Base-by-base conservation (phyloP, 2,329 filamentous ascomycete species). In the Cladosporium sphaerospermum region DNA sequence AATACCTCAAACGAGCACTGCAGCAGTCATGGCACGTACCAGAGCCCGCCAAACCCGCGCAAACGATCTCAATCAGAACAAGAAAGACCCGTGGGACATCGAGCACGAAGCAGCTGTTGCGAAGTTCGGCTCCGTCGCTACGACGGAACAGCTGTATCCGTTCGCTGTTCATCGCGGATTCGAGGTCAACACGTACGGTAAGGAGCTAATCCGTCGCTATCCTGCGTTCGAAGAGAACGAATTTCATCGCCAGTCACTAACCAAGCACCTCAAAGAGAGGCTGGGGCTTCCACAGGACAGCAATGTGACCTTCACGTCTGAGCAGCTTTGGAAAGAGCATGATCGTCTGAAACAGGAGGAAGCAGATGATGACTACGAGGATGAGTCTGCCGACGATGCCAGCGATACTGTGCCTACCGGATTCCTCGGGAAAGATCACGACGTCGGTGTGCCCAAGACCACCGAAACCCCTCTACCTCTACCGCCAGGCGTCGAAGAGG, bases 41-140 rank as follows among this genome's bases (percentile, higher is more conserved):
- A 46, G 37, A 13, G n/a, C 44, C 3, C 32, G 23, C 9, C 6
- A 5, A 3, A 33, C 13, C n/a, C 47, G 5, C 28, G 5, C 31
- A 8, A 37, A 13, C 34, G 9, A 11, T 11, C 10, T 18, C n/a
- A 2, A 13, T 39, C 31, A 28, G 6, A 7, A 23, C 39, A 28
- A n/a, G 31, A 50, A 36, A 34, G 39, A 50, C 16, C 47, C 47
- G 5, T 50, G 47, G 47, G 47, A 50, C 8, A 34, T 42, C 39
- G 47, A 50, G 18, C 31, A 34, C 39, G 31, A 34, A 18, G 10
- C 19, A 13, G 23, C 34, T 11, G n/a, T 50, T 9, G 16, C 8
- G 4, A 43, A 9, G 3, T 10, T 11, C 18, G 41, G 41, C 18
- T 18, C 41, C 16, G 10, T 28, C 9, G 41, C 41, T 11, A 16